A percentile compares a stretch with the other conserved stretches of the same genome.
These are phyloP conservation scores for Mortierella antarctica DNA, from an alignment of 192 early-diverging fungal genomes.

Conservation along the genomic window DNA sequence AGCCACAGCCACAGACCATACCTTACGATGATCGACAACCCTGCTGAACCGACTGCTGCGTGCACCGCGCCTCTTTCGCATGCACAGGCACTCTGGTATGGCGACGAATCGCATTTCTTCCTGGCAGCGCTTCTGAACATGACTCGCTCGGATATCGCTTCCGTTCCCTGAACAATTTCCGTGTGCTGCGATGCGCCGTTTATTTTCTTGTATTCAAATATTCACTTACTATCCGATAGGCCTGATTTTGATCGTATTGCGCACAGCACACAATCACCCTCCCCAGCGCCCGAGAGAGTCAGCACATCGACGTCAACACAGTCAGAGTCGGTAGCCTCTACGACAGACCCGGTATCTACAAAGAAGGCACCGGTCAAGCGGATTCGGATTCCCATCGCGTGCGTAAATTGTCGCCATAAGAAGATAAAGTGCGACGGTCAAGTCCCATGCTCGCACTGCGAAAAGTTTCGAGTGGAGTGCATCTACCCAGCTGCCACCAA, in stretches of 20 bases:
- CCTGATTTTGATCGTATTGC: neutral
- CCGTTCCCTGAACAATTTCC: constrained; percentile 7
- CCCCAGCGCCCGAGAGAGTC: constrained; percentile 18
- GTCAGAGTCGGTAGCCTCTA: neutral
- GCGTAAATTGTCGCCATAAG: constrained; percentile 53
- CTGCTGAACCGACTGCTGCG: neutral
- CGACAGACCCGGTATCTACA: neutral
- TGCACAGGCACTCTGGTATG: neutral
- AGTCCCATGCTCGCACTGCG: constrained; percentile 54
- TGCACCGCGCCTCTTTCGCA: neutral
- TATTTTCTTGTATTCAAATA: neutral
- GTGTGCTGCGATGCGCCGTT: neutral
- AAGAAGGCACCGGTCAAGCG: constrained; percentile 23
- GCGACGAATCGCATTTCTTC: neutral
- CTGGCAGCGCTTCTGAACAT: neutral
- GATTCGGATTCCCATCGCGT: constrained; percentile 53
- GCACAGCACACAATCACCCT: neutral
- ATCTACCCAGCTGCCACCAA: constrained; percentile 44
- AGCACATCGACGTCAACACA: neutral
- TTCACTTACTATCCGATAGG: neutral
- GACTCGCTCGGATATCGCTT: constrained; percentile 24
- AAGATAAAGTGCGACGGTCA: constrained; percentile 59
- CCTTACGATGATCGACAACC: neutral
- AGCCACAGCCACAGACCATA: too few relatives aligned
- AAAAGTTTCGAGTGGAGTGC: constrained; percentile 28